Conservation (phyloP, 2,329 filamentous ascomycete genomes). For the Pseudogymnoascus sp. region DNA sequence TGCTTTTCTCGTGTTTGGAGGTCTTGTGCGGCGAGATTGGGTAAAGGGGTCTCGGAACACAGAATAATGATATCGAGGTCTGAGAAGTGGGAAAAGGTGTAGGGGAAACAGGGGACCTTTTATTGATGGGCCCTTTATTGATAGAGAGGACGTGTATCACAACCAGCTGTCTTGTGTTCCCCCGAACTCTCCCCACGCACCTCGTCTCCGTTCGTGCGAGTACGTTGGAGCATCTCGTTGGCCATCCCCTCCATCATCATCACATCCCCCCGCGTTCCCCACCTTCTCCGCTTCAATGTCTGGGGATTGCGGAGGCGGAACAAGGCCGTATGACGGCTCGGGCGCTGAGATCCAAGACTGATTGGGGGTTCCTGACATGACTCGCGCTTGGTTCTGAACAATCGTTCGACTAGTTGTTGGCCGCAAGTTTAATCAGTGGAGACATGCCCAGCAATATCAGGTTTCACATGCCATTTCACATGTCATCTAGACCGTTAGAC, state of each 20-base stretch:
- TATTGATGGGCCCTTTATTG: background rate
- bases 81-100: background rate
- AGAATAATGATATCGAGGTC: background rate
- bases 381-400: background rate
- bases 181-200: background rate
- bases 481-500: background rate
- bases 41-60: background rate
- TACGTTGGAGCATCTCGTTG: background rate
- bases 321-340: background rate
- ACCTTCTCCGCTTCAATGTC: background rate
- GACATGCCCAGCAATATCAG: background rate
- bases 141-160: background rate
- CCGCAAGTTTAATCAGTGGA: background rate
- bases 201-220: background rate
- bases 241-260: background rate
- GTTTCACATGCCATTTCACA: background rate
- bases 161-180: background rate
- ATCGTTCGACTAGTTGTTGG: background rate
- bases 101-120: background rate
- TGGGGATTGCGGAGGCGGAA: slow-evolving; percentile 6
- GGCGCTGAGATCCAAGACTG: background rate
- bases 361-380: background rate
- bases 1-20: background rate
- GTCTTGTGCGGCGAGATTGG: background rate
- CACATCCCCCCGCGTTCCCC: background rate